Base-by-base conservation (phyloP, 352 stramenopile species). In the Pythium aquatile region DNA sequence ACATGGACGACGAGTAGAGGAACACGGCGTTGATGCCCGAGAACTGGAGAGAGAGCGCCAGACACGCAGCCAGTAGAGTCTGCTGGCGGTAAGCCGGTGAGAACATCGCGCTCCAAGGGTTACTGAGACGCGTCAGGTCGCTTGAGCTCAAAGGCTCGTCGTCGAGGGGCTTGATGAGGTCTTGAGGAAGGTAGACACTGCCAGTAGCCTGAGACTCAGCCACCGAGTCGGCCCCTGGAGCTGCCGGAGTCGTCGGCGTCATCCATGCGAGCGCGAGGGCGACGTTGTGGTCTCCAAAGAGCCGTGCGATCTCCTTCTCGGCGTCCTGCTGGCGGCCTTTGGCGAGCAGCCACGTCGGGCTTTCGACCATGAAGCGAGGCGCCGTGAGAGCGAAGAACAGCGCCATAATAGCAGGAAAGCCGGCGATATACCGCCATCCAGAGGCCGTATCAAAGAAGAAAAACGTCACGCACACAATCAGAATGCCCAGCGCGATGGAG, bases 1-100 rank as follows among this genome's bases (percentile, higher is more conserved):
- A 91, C 17, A 90, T 69, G 8, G 65, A 65, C 17, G 77, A 87
- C 28, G 83, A 90, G 64, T 91, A 91, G 57, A 87, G 82, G 63
- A 88, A 90, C 11, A 90, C 76, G 35, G 77, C 83, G 54, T 87
- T 91, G 70, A 91, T 75, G 30, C 79, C 82, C 1, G 76, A 83
- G 42, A 91, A 73, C 52, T 89, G 81, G 55, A 86, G 76, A 0
- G 73, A 63, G 11, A 66, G 61, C 5, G 71, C 70, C 32, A 89
- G 63, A 5, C 69, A 74, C 47, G 85, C 76, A 0, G 78, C 78
- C 14, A 81, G 66, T 6, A 88, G 54, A 2, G 86, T 57, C 56
- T 89, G 79, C 5, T 72, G 67, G 2, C 61, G 61, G 57, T 76
- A 78, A 3, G 49, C 42, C 0, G 30, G 53, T 16, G 74, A 66